phyloP scores from a whole-genome alignment of 2,329 filamentous ascomycete species.

The Thyridium curvatum region DNA sequence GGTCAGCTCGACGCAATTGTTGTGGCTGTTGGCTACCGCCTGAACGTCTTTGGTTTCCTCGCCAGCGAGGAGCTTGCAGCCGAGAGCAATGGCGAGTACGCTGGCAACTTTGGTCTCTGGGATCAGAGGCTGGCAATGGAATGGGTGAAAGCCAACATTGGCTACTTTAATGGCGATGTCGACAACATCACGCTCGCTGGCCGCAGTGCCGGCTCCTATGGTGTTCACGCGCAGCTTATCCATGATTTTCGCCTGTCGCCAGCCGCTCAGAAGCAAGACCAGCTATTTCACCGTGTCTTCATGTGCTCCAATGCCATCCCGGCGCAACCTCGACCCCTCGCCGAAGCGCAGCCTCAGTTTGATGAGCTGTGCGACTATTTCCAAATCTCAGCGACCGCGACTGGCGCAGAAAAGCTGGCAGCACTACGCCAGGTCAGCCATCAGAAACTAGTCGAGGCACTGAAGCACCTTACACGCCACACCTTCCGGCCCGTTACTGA shows the following conservation, averaged over 20 bases:
- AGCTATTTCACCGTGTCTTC: constrained; percentile 2
- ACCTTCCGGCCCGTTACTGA: too few relatives aligned
- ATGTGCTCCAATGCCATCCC: too few relatives aligned
- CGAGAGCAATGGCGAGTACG: not conserved
- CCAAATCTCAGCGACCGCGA: too few relatives aligned
- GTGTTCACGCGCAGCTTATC: constrained; percentile 36
- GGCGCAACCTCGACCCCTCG: too few relatives aligned
- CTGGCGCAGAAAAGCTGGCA: too few relatives aligned
- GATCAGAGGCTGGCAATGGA: constrained; percentile 6
- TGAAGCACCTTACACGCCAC: too few relatives aligned
- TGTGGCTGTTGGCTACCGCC: constrained; percentile 37
- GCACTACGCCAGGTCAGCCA: too few relatives aligned
- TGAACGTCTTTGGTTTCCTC: constrained; percentile 41
- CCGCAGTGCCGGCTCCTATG: constrained; percentile 20
- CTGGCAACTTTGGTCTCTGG: constrained; percentile 6
- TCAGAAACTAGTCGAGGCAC: too few relatives aligned
- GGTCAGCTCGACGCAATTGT: constrained; percentile 30
- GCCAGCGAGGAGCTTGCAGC: constrained; percentile 1
- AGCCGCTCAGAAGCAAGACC: constrained; percentile 23
- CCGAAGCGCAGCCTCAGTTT: too few relatives aligned
- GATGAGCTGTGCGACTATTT: too few relatives aligned
- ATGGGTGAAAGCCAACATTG: constrained; percentile 8
- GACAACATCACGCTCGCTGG: constrained; percentile 4
- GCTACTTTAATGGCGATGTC: constrained; percentile 7
- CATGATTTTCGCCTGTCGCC: constrained; percentile 7